Conservation (phyloP, 2,329 filamentous ascomycete species). For the Colletotrichum salicis region DNA sequence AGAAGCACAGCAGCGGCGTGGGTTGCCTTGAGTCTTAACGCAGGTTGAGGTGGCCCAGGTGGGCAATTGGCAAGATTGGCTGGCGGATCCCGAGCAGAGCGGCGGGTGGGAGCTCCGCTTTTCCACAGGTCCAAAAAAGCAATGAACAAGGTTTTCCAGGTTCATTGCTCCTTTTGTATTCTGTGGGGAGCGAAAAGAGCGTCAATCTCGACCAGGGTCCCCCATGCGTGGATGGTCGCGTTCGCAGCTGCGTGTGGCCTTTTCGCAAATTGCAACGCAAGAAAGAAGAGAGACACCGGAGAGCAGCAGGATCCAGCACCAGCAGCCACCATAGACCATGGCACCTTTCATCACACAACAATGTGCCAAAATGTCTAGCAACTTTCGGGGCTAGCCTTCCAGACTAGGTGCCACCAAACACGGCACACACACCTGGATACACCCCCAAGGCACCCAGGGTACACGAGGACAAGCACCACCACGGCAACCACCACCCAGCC, state of each 20-base stretch:
- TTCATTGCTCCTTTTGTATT: conserved; percentile 22
- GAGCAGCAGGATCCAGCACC: conserved; percentile 14
- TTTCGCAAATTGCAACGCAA: conserved; percentile 9
- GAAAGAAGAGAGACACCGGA: conserved; percentile 4
- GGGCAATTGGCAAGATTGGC: conserved; percentile 20
- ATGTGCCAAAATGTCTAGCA: conserved; percentile 19
- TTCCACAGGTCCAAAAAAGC: conserved; percentile 16
- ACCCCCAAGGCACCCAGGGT: neutral
- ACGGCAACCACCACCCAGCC: neutral
- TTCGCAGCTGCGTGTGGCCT: conserved; percentile 6
- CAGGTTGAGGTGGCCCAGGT: too few relatives aligned
- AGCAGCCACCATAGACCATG: conserved; percentile 4
- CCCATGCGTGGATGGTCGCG: conserved; percentile 20
- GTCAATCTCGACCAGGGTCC: conserved; percentile 23
- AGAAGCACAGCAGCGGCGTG: conserved; percentile 8
- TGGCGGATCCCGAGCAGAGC: conserved; percentile 17
- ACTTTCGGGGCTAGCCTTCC: neutral
- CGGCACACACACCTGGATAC: neutral
- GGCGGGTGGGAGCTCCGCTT: conserved; percentile 12
- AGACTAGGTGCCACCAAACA: neutral
- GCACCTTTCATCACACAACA: neutral
- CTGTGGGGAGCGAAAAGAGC: conserved; percentile 25
- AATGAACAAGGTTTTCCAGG: conserved; percentile 35
- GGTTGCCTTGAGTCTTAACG: conserved; percentile 4
- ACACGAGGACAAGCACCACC: neutral